Conservation (phyloP, 176 grass and related monocot genomes). For the Lolium rigidum region DNA sequence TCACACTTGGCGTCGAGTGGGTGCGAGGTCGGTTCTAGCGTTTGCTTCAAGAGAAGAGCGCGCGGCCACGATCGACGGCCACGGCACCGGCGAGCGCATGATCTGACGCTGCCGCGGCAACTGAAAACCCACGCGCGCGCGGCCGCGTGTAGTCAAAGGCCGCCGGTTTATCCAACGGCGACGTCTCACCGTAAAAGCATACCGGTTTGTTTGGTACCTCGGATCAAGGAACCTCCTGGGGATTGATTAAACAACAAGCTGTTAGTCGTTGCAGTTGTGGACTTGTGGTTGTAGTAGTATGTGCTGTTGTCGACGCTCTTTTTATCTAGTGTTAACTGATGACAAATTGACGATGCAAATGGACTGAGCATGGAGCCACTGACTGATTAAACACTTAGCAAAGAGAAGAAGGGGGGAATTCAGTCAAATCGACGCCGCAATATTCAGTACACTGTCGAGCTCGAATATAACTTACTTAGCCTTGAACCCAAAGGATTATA, state of each 20-base stretch:
- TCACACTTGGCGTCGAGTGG: neutral
- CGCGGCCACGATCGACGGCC: neutral
- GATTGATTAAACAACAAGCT: neutral
- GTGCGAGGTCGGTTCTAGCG: slow-evolving; percentile 2
- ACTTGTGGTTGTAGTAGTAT: neutral
- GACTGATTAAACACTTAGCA: neutral
- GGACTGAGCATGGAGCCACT: neutral
- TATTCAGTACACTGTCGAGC: slow-evolving; percentile 35
- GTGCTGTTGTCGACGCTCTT: neutral
- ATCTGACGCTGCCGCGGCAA: slow-evolving; percentile 35
- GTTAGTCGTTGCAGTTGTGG: neutral
- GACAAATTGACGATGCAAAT: neutral
- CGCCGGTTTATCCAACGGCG: slow-evolving; percentile 28
- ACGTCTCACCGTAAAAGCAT: slow-evolving; percentile 12
- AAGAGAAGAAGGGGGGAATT: neutral
- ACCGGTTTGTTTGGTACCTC: slow-evolving; percentile 5
- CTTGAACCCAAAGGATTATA: slow-evolving; percentile 75
- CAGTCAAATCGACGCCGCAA: slow-evolving; percentile 26
- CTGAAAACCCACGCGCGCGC: neutral
- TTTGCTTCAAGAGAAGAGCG: slow-evolving; percentile 5
- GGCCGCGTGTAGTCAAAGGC: neutral
- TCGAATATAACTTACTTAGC: slow-evolving; percentile 58
- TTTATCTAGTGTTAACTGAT: neutral
- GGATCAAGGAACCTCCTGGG: neutral
- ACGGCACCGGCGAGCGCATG: neutral